These are phyloP conservation scores for Casuarina cunninghamiana DNA, from an alignment of 306 rosid species.

Conservation along the genomic window DNA sequence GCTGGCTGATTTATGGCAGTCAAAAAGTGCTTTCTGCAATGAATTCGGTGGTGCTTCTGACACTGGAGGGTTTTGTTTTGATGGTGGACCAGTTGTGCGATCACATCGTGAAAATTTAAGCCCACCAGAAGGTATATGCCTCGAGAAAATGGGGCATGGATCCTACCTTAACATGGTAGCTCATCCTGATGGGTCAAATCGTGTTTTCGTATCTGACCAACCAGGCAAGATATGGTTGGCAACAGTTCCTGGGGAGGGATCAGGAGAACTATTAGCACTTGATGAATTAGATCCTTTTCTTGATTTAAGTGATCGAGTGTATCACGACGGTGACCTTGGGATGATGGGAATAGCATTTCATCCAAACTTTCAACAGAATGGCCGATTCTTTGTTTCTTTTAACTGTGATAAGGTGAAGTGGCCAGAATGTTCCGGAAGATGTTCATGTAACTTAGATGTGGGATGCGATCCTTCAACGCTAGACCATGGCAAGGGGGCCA, in stretches of 20 bases:
- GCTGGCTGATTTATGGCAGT: conserved; percentile 29
- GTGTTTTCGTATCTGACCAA: conserved; percentile 36
- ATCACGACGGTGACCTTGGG: conserved; percentile 28
- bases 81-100: conserved; percentile 28
- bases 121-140: conserved; percentile 36
- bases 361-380: conserved; percentile 30
- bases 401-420: conserved; percentile 40
- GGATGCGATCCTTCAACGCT: conserved; percentile 35
- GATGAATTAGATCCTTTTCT: conserved; percentile 33
- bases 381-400: conserved; percentile 39
- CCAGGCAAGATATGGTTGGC: conserved; percentile 35
- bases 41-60: conserved; percentile 34
- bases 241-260: conserved; percentile 32
- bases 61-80: conserved; percentile 27
- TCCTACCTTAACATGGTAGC: conserved; percentile 38
- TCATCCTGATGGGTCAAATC: conserved; percentile 45
- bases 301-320: conserved; percentile 33
- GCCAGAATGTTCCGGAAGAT: conserved; percentile 39
- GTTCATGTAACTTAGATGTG: conserved; percentile 37
- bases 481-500: conserved; percentile 28
- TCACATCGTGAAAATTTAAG: conserved; percentile 8
- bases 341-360: conserved; percentile 44
- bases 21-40: conserved; percentile 26
- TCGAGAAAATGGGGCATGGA: conserved; percentile 41
- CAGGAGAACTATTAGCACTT: conserved; percentile 25